These are phyloP conservation scores for Russula abietina DNA, from an alignment of 768 basidiomycete genomes.

Conservation along the genomic window DNA sequence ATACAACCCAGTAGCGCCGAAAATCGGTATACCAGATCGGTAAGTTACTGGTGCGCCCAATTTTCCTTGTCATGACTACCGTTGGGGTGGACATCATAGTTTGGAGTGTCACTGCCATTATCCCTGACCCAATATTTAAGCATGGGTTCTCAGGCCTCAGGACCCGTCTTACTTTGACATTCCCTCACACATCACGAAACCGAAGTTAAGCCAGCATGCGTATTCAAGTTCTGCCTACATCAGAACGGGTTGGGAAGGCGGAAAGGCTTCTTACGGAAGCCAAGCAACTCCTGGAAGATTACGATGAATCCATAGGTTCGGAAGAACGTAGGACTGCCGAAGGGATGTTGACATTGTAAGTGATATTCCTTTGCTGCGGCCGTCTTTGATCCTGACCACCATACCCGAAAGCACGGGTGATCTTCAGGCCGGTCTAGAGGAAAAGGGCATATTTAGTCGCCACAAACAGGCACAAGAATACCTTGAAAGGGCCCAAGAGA, in stretches of 20 bases:
- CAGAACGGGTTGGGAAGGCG: not conserved
- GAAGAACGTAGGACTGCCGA: not conserved
- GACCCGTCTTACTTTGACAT: not conserved
- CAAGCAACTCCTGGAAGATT: not conserved
- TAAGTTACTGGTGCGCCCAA: not conserved
- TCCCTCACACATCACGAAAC: not conserved
- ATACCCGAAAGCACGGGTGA: not conserved
- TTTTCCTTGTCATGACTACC: not conserved
- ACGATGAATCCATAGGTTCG: not conserved
- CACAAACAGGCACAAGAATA: not conserved
- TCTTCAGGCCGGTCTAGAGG: slow-evolving; percentile 4
- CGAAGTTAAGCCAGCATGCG: not conserved
- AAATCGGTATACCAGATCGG: not conserved
- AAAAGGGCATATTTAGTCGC: not conserved
- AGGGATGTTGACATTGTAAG: slow-evolving; percentile 3
- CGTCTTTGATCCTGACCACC: not conserved
- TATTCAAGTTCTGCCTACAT: not conserved
- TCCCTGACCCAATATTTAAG: not conserved
- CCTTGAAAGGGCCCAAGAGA: slow-evolving; percentile 9
- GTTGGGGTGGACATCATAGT: not conserved
- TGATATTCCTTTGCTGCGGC: too few relatives aligned
- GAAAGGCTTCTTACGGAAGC: not conserved
- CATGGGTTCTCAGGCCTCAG: too few relatives aligned
- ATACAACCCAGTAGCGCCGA: not conserved
- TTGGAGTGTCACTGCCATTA: not conserved